Conservation (phyloP, 2,329 filamentous ascomycete species). For the Colletotrichum cuscutae region DNA sequence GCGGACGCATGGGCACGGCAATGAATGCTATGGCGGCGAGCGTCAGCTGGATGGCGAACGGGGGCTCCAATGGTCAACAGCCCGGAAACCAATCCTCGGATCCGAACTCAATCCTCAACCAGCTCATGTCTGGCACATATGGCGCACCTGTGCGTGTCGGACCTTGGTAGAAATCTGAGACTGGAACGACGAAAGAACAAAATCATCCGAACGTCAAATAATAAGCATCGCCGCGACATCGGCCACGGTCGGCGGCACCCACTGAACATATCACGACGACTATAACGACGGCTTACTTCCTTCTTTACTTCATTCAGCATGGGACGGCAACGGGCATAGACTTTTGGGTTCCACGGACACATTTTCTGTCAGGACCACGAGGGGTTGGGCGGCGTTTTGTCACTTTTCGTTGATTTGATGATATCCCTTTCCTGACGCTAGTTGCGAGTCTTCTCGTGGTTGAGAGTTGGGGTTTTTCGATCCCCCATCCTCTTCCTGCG, state of each 20-base stretch:
- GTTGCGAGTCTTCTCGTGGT: conserved; percentile 23
- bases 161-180: conserved; percentile 60
- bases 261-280: conserved; percentile 36
- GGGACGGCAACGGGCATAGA: conserved; percentile 38
- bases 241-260: conserved; percentile 16
- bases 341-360: conserved; percentile 33
- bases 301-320: conserved; percentile 29
- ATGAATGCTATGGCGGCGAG: conserved; percentile 80
- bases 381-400: conserved; percentile 30
- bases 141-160: conserved; percentile 70
- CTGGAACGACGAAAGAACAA: background rate
- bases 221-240: conserved; percentile 1
- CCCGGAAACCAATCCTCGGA: conserved; percentile 47
- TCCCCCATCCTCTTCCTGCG: background rate
- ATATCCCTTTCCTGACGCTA: conserved; percentile 34
- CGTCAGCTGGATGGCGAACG: conserved; percentile 77
- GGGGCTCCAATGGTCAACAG: conserved; percentile 38
- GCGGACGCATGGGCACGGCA: conserved; percentile 82
- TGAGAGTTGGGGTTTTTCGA: background rate
- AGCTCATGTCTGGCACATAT: conserved; percentile 70
- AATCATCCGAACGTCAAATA: background rate
- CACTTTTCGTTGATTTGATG: conserved; percentile 25
- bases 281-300: conserved; percentile 33
- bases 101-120: conserved; percentile 68
- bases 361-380: conserved; percentile 25